A percentile compares a stretch with the other conserved stretches of the same genome.
Conservation (phyloP, 352 stramenopile genomes). For the Elongisporangium prolatum region DNA sequence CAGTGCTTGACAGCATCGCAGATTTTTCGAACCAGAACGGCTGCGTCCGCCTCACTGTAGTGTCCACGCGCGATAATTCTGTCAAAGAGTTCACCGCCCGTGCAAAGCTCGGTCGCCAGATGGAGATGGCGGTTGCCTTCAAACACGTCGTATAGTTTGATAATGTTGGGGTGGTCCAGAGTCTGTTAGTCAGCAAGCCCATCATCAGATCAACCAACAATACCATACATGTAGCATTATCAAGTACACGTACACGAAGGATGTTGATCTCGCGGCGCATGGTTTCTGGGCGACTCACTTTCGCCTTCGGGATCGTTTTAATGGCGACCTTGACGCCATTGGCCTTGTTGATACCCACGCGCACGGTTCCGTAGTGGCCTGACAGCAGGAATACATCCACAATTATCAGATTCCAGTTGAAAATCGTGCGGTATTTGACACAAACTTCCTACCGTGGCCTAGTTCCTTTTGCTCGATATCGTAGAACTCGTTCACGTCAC, state of each 20-base stretch:
- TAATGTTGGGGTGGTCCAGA: conserved; percentile 97
- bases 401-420: background rate
- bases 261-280: conserved; percentile 93
- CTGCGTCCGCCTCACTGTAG: conserved; percentile 97
- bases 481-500: conserved; percentile 83
- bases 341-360: conserved; percentile 91
- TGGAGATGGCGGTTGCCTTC: conserved; percentile 97
- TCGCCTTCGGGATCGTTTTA: conserved; percentile 98
- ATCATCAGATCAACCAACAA: background rate
- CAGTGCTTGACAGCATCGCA: conserved; percentile 96
- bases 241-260: conserved; percentile 47
- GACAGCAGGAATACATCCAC: background rate
- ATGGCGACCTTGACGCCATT: conserved; percentile 96
- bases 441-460: conserved; percentile 39
- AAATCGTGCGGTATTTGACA: background rate
- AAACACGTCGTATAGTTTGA: conserved; percentile 96
- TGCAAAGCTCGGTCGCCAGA: conserved; percentile 97
- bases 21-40: conserved; percentile 95
- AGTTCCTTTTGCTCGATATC: conserved; percentile 88
- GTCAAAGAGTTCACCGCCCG: conserved; percentile 95
- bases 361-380: conserved; percentile 97
- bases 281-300: conserved; percentile 94
- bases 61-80: conserved; percentile 89
- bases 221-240: background rate
- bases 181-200: conserved; percentile 26